phyloP scores from a whole-genome alignment of 2,329 filamentous ascomycete genomes.

The Graphilbum sp. region DNA sequence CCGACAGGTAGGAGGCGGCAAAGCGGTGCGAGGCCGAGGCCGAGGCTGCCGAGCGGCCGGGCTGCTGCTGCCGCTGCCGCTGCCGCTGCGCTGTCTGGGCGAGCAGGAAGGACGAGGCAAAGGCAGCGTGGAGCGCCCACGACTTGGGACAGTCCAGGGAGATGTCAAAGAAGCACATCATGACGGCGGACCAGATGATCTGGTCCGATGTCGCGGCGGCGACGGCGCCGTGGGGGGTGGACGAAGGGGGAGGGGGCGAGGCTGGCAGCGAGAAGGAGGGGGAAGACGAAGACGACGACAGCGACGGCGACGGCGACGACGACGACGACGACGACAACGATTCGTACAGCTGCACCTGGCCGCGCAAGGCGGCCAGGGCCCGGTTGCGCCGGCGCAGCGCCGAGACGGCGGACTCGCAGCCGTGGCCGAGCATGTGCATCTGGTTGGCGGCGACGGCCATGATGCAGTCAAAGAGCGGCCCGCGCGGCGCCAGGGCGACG shows the following conservation, averaged over 20 bases:
- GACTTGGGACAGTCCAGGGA: slow-evolving; percentile 1
- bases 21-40: slow-evolving; percentile 8
- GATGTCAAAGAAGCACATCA: slow-evolving; percentile 4
- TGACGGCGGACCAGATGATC: slow-evolving; percentile 2
- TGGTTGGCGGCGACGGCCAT: slow-evolving; percentile 15
- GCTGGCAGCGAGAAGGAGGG: too few species aligned
- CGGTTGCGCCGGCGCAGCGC: background rate
- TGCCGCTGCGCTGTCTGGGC: background rate
- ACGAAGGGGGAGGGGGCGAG: too few species aligned
- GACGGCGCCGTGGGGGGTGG: too few species aligned
- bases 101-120: background rate
- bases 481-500: background rate
- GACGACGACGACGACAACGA: too few species aligned
- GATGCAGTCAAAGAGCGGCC: slow-evolving; percentile 12
- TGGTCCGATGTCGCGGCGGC: background rate
- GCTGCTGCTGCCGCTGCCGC: background rate
- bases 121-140: slow-evolving; percentile 1
- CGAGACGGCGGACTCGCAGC: slow-evolving; percentile 1
- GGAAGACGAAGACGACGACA: too few species aligned
- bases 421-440: slow-evolving; percentile 2
- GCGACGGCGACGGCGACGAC: too few species aligned
- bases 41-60: background rate
- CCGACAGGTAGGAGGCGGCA: slow-evolving; percentile 12
- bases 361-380: background rate
- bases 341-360: background rate